Percentiles rank a stretch among this genome's conserved stretches.
Conservation (phyloP, 257 asterid species). For the Paraleonurus japonicus region DNA sequence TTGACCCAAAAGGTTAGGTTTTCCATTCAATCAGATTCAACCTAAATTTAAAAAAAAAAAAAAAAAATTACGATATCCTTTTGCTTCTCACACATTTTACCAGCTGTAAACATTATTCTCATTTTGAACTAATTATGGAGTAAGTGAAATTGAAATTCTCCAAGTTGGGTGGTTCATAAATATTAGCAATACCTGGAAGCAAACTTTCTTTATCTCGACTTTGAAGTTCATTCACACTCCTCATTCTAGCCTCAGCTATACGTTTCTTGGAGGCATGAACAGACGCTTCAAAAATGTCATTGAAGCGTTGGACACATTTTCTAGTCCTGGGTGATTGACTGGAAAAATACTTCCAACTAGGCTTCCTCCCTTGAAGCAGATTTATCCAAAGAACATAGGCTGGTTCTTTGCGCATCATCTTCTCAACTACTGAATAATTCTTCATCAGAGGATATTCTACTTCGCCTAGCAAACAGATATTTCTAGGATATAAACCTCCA, state of each 20-base stretch:
- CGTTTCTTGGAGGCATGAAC: conserved; percentile 23
- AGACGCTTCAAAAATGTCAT: conserved; percentile 17
- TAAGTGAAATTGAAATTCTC: neutral
- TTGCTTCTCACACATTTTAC: neutral
- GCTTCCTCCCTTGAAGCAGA: conserved; percentile 43
- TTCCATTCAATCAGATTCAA: neutral
- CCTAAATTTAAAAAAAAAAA: neutral
- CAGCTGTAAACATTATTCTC: neutral
- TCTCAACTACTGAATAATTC: conserved; percentile 29
- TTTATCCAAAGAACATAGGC: conserved; percentile 50
- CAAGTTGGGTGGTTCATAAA: neutral
- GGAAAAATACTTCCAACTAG: conserved; percentile 46
- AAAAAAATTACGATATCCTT: neutral
- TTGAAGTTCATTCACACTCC: conserved; percentile 16
- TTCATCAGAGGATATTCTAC: conserved; percentile 32
- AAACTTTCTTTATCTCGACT: conserved; percentile 4
- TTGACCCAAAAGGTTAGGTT: conserved; percentile 3
- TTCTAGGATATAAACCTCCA: conserved; percentile 39
- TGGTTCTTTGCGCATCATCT: conserved; percentile 31
- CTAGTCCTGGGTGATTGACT: conserved; percentile 30
- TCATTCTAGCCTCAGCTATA: conserved; percentile 26
- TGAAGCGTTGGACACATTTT: conserved; percentile 24
- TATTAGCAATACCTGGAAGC: conserved; percentile 26
- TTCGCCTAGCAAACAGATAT: conserved; percentile 49
- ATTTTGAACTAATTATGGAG: too few species aligned